Percentiles rank a stretch among this genome's conserved stretches.
phyloP scores from a whole-genome alignment of 768 basidiomycete genomes.

The Kwoniella sp. region DNA sequence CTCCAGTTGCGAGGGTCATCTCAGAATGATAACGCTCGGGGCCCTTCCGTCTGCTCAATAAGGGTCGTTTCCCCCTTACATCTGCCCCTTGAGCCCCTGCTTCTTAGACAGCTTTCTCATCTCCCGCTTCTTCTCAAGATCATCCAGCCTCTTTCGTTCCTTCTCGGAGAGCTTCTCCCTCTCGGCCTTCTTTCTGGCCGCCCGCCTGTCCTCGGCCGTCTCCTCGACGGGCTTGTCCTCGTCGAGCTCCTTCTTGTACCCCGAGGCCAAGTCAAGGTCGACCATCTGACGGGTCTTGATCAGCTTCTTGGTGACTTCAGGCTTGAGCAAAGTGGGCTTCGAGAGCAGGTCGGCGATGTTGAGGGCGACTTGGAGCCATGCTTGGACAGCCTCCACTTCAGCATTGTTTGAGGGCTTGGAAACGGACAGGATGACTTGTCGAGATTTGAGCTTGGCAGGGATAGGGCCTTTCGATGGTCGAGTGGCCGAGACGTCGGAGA shows the following conservation, averaged over 20 bases:
- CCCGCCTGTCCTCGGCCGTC: constrained; percentile 49
- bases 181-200: constrained; percentile 52
- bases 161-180: constrained; percentile 47
- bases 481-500: constrained; percentile 81
- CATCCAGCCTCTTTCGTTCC: constrained; percentile 49
- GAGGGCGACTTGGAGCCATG: constrained; percentile 71
- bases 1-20: too few relatives aligned
- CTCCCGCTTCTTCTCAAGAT: constrained; percentile 55
- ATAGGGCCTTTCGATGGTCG: constrained; percentile 65
- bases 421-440: constrained; percentile 75
- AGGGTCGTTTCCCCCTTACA: neutral
- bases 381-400: constrained; percentile 61
- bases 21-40: too few relatives aligned
- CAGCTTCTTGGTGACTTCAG: constrained; percentile 79
- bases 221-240: constrained; percentile 49
- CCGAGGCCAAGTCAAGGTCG: constrained; percentile 62
- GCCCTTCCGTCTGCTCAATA: too few relatives aligned
- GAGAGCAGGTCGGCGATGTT: constrained; percentile 71
- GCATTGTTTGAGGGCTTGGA: constrained; percentile 61
- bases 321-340: constrained; percentile 63
- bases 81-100: constrained; percentile 25
- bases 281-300: constrained; percentile 72
- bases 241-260: constrained; percentile 49
- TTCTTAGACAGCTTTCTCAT: constrained; percentile 52
- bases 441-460: constrained; percentile 63